Evolutionary conservation across 2,329 filamentous ascomycete species (phyloP).

Genomic region (Colletotrichum sp.): DNA sequence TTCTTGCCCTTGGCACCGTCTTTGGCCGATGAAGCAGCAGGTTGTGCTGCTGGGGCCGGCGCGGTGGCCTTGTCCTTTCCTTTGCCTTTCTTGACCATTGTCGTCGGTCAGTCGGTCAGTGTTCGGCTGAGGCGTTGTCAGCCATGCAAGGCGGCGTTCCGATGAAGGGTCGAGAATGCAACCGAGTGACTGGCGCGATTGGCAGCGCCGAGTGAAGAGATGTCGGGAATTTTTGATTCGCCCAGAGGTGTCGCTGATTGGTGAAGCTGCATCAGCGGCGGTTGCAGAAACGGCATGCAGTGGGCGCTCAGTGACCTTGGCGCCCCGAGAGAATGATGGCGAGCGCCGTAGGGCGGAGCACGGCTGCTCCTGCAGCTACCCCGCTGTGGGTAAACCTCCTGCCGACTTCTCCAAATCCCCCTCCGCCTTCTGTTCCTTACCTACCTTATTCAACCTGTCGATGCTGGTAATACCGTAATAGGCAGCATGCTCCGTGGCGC

Average conservation of each 20-base stretch:
- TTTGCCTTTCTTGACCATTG: slow-evolving; percentile 21
- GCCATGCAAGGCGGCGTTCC: neutral
- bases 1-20: slow-evolving; percentile 61
- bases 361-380: neutral
- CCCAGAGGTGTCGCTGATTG: neutral
- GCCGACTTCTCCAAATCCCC: neutral
- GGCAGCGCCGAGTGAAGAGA: neutral
- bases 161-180: neutral
- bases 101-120: neutral
- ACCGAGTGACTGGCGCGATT: neutral
- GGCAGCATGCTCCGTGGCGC: neutral
- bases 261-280: neutral
- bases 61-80: slow-evolving; percentile 52
- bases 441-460: neutral
- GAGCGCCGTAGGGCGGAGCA: neutral
- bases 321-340: neutral
- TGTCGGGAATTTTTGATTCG: slow-evolving; percentile 7
- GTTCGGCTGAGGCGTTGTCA: neutral
- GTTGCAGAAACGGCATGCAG: neutral
- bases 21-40: slow-evolving; percentile 36
- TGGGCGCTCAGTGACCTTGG: neutral
- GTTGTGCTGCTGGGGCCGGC: slow-evolving; percentile 34
- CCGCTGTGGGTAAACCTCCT: neutral
- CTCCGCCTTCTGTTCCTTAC: neutral
- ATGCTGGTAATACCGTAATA: neutral